These are phyloP conservation scores for Nakazawaea wickerhamii DNA, from an alignment of 805 yeast species.

Conservation along the genomic window DNA sequence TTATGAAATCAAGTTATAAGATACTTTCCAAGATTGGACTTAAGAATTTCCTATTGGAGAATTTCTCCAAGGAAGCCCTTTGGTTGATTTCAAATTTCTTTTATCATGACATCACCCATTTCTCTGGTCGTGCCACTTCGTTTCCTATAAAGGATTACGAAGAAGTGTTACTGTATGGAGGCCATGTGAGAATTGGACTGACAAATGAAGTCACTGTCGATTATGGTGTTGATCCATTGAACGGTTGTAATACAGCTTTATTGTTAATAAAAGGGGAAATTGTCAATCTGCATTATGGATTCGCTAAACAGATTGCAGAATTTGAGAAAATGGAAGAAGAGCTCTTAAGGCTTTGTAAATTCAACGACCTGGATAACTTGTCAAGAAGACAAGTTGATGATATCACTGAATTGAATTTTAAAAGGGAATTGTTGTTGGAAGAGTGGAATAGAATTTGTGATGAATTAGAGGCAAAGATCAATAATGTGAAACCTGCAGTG, in stretches of 20 bases:
- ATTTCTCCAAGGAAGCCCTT: constrained; percentile 28
- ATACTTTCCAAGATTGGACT: constrained; percentile 26
- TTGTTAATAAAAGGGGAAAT: constrained; percentile 36
- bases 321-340: constrained; percentile 2
- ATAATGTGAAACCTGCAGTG: constrained; percentile 20
- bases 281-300: constrained; percentile 27
- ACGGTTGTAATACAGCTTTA: constrained; percentile 35
- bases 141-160: constrained; percentile 30
- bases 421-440: neutral
- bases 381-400: neutral
- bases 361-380: constrained; percentile 3
- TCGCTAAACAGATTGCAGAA: constrained; percentile 19
- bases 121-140: constrained; percentile 32
- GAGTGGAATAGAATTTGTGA: constrained; percentile 12
- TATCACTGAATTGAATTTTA: neutral
- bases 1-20: constrained; percentile 27
- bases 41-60: neutral
- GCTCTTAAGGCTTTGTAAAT: neutral
- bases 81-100: constrained; percentile 38
- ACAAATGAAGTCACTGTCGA: constrained; percentile 11
- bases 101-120: constrained; percentile 36
- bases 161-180: constrained; percentile 25
- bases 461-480: constrained; percentile 20
- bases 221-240: constrained; percentile 40
- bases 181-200: constrained; percentile 19